Evolutionary conservation across 2,329 filamentous ascomycete species (phyloP), one percentile per base, ranked within the genome.

Genomic region (Plenodomus biglobosus): DNA sequence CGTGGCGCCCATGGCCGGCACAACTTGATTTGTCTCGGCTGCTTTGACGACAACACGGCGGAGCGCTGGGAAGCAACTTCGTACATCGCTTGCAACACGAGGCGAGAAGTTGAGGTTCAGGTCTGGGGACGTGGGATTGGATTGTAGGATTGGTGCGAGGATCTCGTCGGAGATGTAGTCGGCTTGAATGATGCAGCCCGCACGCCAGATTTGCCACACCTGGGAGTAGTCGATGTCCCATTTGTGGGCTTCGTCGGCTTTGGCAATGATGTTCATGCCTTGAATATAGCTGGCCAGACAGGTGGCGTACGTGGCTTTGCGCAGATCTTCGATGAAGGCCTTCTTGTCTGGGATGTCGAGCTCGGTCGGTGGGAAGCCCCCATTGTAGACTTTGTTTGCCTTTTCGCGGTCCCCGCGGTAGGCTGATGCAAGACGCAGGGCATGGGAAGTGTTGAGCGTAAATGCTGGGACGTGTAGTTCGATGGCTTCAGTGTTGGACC

Each of bases 171-270:
- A 78, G 50, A 89, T 85, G 56, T 82, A 77, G 55, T 87, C 85
- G 1, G 82, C 79, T 59, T 85, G 81, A 62, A 89, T 88, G 66
- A 89, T 88, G 68, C 85, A 88, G 7, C 86, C 85, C 0, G 78
- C 82, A 2, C 84, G 79, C 86, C 85, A 88, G 55, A 88, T 84
- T 61, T 81, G 76, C 39, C 83, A 71, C 2, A 83, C 74, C 21
- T 76, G 72, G 13, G 65, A 62, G 57, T 80, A 80, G 55, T 81
- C 69, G 48, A 85, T 76, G 35, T 75, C 73, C 85, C 85, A 88
- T 24, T 76, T 75, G 61, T 86, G 77, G 24, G 80, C 73, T 36
- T 75, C 71, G 59, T 85, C 81, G 1, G 82, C 80, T 20, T 76
- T 76, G 4, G 80, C 78, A 55, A 88, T 83, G 40, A 87, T 71